Conservation (phyloP, 176 grass and related monocot genomes). For the Ensete glaucum region DNA sequence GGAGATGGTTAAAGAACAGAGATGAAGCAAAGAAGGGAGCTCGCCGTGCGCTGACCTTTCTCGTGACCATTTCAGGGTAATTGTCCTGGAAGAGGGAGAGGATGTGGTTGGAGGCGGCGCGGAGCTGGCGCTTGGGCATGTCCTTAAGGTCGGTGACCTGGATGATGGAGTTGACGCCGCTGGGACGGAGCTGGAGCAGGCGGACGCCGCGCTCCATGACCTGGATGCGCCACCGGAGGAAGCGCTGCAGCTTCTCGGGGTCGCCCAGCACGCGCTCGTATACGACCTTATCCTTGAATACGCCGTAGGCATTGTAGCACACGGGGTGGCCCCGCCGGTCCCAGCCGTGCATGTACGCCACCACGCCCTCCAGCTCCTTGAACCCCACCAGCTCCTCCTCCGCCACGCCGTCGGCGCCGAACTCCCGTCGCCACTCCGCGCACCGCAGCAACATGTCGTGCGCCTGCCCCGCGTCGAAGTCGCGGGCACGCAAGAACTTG, state of each 20-base stretch:
- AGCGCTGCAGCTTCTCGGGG: constrained; percentile 56
- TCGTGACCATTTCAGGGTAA: constrained; percentile 90
- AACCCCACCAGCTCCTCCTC: constrained; percentile 75
- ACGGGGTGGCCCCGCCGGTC: constrained; percentile 72
- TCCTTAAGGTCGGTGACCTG: constrained; percentile 94
- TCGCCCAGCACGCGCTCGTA: constrained; percentile 75
- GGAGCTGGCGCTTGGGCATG: constrained; percentile 91
- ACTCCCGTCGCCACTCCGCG: constrained; percentile 68
- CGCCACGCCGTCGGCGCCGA: constrained; percentile 50
- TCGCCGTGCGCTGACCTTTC: constrained; percentile 42
- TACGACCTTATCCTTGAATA: constrained; percentile 67
- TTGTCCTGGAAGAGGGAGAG: constrained; percentile 96
- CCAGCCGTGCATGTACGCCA: constrained; percentile 90
- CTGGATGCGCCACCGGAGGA: constrained; percentile 94
- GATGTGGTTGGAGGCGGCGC: constrained; percentile 76
- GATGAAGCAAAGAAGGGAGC: not conserved
- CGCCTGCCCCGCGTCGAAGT: constrained; percentile 71
- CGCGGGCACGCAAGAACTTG: constrained; percentile 81
- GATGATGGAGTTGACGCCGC: constrained; percentile 84
- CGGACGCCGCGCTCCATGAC: constrained; percentile 88
- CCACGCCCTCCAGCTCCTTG: constrained; percentile 84
- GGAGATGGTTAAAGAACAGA: no score
- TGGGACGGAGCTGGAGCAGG: constrained; percentile 61
- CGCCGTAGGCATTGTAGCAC: constrained; percentile 92
- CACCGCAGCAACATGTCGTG: constrained; percentile 76